Conservation (phyloP, 306 rosid species). For the Dryas octopetala region DNA sequence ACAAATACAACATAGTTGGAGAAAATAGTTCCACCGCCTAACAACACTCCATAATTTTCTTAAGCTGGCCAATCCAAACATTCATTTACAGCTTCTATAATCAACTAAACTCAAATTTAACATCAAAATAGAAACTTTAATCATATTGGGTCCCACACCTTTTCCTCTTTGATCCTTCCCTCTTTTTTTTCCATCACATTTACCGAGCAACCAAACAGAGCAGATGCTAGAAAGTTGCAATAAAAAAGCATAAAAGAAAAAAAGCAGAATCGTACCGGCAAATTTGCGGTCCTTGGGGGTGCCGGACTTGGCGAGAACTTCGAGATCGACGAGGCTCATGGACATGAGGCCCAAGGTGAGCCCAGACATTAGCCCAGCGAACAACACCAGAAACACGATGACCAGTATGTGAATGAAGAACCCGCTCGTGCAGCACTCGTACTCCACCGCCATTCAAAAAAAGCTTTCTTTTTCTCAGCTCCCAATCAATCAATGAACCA, state of each 20-base stretch:
- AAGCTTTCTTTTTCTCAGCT: slow-evolving; percentile 10
- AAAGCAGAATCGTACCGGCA: slow-evolving; percentile 51
- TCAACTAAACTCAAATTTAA: background rate
- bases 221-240: background rate
- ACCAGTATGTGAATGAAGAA: slow-evolving; percentile 58
- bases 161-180: background rate
- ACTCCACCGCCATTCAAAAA: slow-evolving; percentile 59
- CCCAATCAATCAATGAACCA: background rate
- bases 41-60: background rate
- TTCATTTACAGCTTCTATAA: background rate
- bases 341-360: slow-evolving; percentile 99
- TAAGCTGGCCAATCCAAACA: background rate
- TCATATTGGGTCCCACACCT: background rate
- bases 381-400: slow-evolving; percentile 54
- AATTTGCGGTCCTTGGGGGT: slow-evolving; percentile 63
- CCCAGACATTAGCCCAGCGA: slow-evolving; percentile 96
- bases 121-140: background rate
- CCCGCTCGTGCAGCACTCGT: slow-evolving; percentile 48
- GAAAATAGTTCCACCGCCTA: background rate
- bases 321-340: slow-evolving; percentile 94
- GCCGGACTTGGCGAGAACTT: slow-evolving; percentile 90
- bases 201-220: background rate
- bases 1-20: background rate
- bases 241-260: background rate
- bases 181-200: background rate